Evolutionary conservation across 2,329 filamentous ascomycete species (phyloP).

Genomic region (Sporothrix pseudoabietina): DNA sequence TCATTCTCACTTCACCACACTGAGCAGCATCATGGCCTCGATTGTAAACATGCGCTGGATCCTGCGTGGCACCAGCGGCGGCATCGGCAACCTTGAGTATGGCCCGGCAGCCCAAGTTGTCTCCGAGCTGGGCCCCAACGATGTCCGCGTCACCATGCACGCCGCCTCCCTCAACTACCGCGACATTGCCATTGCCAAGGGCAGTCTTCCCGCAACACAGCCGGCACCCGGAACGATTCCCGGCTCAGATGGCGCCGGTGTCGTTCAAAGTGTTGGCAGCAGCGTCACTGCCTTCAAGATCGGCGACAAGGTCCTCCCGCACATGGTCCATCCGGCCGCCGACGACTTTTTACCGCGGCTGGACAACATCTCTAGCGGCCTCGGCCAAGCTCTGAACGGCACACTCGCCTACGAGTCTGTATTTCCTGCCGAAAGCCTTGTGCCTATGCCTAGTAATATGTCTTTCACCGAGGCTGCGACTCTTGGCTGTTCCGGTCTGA

Average conservation of each 20-base stretch:
- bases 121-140: conserved; percentile 43
- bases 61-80: not conserved
- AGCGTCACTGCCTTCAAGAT: conserved; percentile 48
- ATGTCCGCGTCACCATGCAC: conserved; percentile 69
- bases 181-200: conserved; percentile 53
- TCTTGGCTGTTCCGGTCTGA: conserved; percentile 61
- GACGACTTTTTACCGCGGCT: conserved; percentile 59
- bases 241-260: conserved; percentile 57
- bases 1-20: not conserved
- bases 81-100: not conserved
- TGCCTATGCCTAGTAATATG: conserved; percentile 61
- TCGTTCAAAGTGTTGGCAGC: conserved; percentile 56
- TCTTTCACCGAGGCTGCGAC: conserved; percentile 57
- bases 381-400: conserved; percentile 55
- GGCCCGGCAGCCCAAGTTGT: not conserved
- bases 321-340: conserved; percentile 6
- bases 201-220: conserved; percentile 31
- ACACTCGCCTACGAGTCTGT: conserved; percentile 67
- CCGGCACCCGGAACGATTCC: conserved; percentile 51
- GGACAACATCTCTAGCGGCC: conserved; percentile 55
- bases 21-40: not conserved
- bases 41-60: not conserved
- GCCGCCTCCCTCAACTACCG: conserved; percentile 59
- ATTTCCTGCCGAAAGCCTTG: conserved; percentile 69
- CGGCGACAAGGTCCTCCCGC: conserved; percentile 37